Evolutionary conservation across 805 yeast genomes (phyloP).

Genomic region (Sugiyamaella americana): DNA sequence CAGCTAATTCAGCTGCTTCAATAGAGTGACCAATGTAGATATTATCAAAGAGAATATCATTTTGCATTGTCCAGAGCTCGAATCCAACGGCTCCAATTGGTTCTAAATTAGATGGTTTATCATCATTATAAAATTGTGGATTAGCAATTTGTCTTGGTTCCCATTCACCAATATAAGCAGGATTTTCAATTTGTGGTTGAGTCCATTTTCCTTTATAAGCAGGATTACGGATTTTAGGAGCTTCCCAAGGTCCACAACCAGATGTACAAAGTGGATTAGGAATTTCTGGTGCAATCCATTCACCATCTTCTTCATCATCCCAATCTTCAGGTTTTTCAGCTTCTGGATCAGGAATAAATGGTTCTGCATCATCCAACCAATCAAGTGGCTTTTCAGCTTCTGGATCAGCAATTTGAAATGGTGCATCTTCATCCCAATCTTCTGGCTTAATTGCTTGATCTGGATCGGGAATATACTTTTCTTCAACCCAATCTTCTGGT

Average conservation of each 20-base stretch:
- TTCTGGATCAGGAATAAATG: slow-evolving; percentile 59
- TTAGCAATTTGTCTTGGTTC: slow-evolving; percentile 57
- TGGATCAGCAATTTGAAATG: slow-evolving; percentile 60
- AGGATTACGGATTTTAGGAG: slow-evolving; percentile 63
- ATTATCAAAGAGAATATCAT: slow-evolving; percentile 70
- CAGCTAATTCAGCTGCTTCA: slow-evolving; percentile 77
- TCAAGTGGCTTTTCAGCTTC: slow-evolving; percentile 60
- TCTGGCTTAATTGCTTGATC: slow-evolving; percentile 58
- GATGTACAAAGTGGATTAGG: slow-evolving; percentile 71
- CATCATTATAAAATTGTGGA: slow-evolving; percentile 61
- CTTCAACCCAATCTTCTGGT: slow-evolving; percentile 83
- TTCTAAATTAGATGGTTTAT: slow-evolving; percentile 52
- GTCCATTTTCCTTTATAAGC: slow-evolving; percentile 73
- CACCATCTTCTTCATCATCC: slow-evolving; percentile 89
- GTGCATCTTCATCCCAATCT: slow-evolving; percentile 77
- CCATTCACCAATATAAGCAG: slow-evolving; percentile 78
- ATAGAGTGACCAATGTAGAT: slow-evolving; percentile 79
- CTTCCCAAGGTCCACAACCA: slow-evolving; percentile 73
- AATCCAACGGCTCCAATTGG: slow-evolving; percentile 78
- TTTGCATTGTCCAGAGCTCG: slow-evolving; percentile 84
- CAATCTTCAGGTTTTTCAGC: slow-evolving; percentile 68
- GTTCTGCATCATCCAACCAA: slow-evolving; percentile 67
- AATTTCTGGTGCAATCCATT: slow-evolving; percentile 67
- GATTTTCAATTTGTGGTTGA: slow-evolving; percentile 63
- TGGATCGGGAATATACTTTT: slow-evolving; percentile 62